Base-by-base conservation (phyloP, 306 rosid genomes). In the Trifolium subterraneum region DNA sequence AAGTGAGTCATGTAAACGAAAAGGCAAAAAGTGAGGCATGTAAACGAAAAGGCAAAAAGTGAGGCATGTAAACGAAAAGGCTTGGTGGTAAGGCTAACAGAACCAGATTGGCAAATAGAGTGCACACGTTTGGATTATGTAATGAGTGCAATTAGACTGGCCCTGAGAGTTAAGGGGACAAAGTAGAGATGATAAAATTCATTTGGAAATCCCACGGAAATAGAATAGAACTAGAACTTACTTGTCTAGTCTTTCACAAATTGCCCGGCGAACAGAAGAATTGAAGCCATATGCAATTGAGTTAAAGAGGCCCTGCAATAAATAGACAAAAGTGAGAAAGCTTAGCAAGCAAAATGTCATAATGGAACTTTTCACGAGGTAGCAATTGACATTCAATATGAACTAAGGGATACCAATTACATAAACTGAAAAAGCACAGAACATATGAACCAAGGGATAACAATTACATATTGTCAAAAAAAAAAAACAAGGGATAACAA, bases 231-330 rank as follows among this genome's bases (percentile, higher is more conserved):
- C 50, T 68, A 42, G 23, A 20, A 81, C 97, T 90, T 83, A 95
- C 99, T 85, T 84, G 59, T 92, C 95, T 58, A 90, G 66, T 78
- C 99, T 87, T 85, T 95, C 99, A 67, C 81, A 75, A 82, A 95
- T 81, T 79, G 93, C 96, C 42, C 92, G 89, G n/a, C 97, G 91
- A 55, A 95, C 99, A 51, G 99, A 90, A 79, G 99, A 90, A 81
- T 92, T 95, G 78, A 95, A 88, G 81, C 98, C 99, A 79, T 95
- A 95, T 12, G 99, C 99, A 71, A 92, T 92, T 73, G 99, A 95
- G 87, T 95, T 95, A 80, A 95, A 95, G 77, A 95, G 90, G 45
- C 99, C 98, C 99, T 91, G 81, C 50, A 86, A 72, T 55, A 76
- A 63, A 54, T n/a, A 82, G 67, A 64, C 38, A 56, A 22, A 18